Evolutionary conservation across 2,329 filamentous ascomycete genomes (phyloP), one percentile per base, ranked within the genome.

Genomic region (Penicillium frequentans): DNA sequence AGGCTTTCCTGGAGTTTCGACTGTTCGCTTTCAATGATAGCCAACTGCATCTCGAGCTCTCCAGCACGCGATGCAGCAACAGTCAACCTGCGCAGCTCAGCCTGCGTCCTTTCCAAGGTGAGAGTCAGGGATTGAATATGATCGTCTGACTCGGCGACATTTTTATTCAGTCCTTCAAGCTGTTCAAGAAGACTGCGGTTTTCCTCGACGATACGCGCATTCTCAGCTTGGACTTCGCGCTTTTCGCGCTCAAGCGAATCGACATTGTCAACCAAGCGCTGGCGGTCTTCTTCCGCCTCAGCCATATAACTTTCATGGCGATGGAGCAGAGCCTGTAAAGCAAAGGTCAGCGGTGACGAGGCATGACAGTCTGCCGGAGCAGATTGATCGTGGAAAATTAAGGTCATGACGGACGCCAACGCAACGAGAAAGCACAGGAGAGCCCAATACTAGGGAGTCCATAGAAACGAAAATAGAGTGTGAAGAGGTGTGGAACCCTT

Each of bases 281-380:
- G 79, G 59, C 93, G 90, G 73, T 97, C 92, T 66, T 87, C 86
- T 79, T 96, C 92, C 58, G 93, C 91, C 74, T 96, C 91, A 65
- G 88, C 88, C 83, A 97, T 93, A 76, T 96, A 97, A 58, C 90
- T 87, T 80, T 98, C 93, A 84, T 99, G 93, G 68, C 93, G 89
- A 63, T 89, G 86, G 43, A 99, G 86, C 55, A 99, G 83, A 58
- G 92, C 92, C 95, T 98, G 87, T 57, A 89, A 76, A 53, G 84
- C 79, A 76, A 86, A 90, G 52, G 86, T 96, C 77, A 96, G 89
- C 78, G 82, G 83, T 64, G 81, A 79, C 21, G 64, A 60, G 35
- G 54, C 64, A 29, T 61, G 55, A 59, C 51, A 57, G 29, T 54
- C 63, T 58, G 61, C 59, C 39, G 54, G 31, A n/a, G 57, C 63